These are phyloP conservation scores for Solanum clarkiae DNA, from an alignment of 257 asterid genomes.

Conservation along the genomic window DNA sequence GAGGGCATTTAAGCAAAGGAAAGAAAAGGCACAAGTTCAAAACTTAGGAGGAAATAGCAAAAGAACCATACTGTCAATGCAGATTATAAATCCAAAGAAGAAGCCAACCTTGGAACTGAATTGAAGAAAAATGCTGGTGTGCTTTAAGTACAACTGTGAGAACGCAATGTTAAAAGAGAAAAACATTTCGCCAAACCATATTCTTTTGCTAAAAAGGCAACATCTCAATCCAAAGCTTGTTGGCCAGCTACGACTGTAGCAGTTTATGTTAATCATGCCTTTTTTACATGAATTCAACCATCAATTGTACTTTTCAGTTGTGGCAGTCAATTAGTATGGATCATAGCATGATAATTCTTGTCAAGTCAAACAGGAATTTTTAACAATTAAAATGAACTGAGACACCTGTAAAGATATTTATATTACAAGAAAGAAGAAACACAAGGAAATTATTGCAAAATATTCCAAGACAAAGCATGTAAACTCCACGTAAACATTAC, in stretches of 20 bases:
- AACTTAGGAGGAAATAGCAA: neutral
- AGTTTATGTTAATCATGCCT: neutral
- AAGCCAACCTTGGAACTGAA: neutral
- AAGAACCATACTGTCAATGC: neutral
- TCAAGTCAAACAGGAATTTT: neutral
- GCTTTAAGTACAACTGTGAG: neutral
- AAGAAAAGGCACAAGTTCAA: neutral
- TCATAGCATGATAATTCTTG: neutral
- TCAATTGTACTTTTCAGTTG: neutral
- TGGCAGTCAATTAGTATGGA: neutral
- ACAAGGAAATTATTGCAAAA: neutral
- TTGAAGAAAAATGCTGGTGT: neutral
- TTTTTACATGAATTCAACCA: neutral
- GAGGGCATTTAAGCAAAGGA: neutral
- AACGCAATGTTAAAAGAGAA: neutral
- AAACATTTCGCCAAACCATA: neutral
- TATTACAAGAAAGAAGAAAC: neutral
- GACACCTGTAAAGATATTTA: neutral
- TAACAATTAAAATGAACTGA: neutral
- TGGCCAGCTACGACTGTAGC: neutral
- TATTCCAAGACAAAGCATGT: neutral
- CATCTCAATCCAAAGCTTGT: neutral
- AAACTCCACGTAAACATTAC: neutral
- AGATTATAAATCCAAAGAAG: neutral
- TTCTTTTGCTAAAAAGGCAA: neutral